A percentile compares a stretch with the other conserved stretches of the same genome.
Evolutionary conservation across 208 protist genomes (phyloP).

Genomic region (Leishmania tarentolae): DNA sequence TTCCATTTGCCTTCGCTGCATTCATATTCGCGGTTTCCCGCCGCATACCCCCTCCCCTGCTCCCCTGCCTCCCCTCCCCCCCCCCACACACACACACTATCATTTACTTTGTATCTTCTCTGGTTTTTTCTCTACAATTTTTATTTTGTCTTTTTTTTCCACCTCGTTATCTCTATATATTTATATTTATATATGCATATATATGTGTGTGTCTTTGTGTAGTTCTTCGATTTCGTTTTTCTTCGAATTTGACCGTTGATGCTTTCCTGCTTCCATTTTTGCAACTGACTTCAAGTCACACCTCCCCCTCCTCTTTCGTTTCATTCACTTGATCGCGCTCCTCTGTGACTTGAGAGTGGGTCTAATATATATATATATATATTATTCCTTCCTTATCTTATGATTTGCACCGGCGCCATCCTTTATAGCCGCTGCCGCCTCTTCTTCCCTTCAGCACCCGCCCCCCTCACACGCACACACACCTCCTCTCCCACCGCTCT

Average conservation of each 20-base stretch:
- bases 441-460: not conserved
- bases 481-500: not conserved
- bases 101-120: not conserved
- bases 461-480: not conserved
- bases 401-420: not conserved
- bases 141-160: not conserved
- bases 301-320: not conserved
- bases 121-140: not conserved
- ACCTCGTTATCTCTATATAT: not conserved
- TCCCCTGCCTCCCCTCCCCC: not conserved
- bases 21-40: not conserved
- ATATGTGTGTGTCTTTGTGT: not conserved
- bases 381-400: not conserved
- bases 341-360: not conserved
- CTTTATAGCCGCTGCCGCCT: not conserved
- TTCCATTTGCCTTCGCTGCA: not conserved
- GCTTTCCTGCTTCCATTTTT: not conserved
- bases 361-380: not conserved
- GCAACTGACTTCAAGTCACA: not conserved
- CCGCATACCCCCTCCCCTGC: not conserved
- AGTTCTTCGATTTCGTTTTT: constrained; percentile 23
- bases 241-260: not conserved
- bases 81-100: not conserved
- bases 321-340: not conserved
- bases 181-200: not conserved